phyloP scores from a whole-genome alignment of 208 protist species.

The Trypanosoma boissoni region DNA sequence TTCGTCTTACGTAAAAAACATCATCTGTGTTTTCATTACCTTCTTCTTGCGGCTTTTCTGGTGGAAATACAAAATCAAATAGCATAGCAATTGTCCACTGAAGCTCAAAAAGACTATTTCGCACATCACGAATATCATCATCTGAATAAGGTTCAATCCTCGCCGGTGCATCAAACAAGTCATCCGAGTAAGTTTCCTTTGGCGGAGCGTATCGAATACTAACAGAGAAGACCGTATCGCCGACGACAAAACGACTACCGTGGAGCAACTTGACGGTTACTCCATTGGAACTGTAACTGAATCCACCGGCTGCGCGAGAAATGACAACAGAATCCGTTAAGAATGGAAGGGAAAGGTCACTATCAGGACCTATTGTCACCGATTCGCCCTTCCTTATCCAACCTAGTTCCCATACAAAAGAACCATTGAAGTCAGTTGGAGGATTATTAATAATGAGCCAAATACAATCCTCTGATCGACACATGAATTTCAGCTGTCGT shows the following conservation, averaged over 20 bases:
- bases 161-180: background rate
- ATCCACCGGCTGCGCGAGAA: constrained; percentile 24
- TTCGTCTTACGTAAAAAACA: background rate
- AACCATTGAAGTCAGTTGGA: constrained; percentile 28
- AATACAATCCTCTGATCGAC: constrained; percentile 17
- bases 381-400: constrained; percentile 26
- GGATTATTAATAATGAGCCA: constrained; percentile 63
- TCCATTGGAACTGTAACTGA: constrained; percentile 29
- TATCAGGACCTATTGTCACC: constrained; percentile 39
- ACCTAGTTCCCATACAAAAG: constrained; percentile 50
- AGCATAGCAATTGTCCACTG: constrained; percentile 63
- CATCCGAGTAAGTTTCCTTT: constrained; percentile 9
- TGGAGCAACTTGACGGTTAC: constrained; percentile 31
- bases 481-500: constrained; percentile 27
- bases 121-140: constrained; percentile 32
- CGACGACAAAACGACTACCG: constrained; percentile 42
- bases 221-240: constrained; percentile 39
- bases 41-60: background rate
- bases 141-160: constrained; percentile 18
- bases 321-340: constrained; percentile 30
- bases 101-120: constrained; percentile 51
- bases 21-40: background rate
- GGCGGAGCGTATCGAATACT: constrained; percentile 27
- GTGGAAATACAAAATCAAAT: constrained; percentile 63
- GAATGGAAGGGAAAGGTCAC: constrained; percentile 44